Evolutionary conservation across 495 filamentous ascomycete species (phyloP).

Genomic region (Penicillium ochrochloron): DNA sequence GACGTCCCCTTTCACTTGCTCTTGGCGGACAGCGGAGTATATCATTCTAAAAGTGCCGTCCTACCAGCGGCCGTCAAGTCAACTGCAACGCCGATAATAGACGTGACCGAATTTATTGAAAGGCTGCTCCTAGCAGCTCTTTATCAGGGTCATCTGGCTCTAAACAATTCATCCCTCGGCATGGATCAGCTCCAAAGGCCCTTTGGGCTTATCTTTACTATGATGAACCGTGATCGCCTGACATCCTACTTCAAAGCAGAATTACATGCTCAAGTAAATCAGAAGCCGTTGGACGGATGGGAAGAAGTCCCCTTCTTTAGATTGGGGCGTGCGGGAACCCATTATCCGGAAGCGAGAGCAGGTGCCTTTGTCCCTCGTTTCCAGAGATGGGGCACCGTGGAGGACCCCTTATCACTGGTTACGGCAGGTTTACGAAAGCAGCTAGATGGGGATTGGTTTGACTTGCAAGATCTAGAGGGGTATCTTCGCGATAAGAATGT

Average conservation of each 20-base stretch:
- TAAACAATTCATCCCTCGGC: slow-evolving; percentile 55
- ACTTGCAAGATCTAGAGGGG: slow-evolving; percentile 71
- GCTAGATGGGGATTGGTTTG: slow-evolving; percentile 73
- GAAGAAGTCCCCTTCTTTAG: slow-evolving; percentile 62
- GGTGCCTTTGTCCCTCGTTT: slow-evolving; percentile 31
- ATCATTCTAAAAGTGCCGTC: slow-evolving; percentile 3
- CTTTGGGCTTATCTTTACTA: slow-evolving; percentile 68
- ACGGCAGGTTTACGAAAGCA: slow-evolving; percentile 35
- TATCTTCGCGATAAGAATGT: slow-evolving; percentile 54
- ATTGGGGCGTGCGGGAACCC: slow-evolving; percentile 69
- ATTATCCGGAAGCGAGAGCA: slow-evolving; percentile 49
- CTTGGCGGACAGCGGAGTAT: neutral
- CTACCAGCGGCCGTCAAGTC: neutral
- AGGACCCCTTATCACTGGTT: slow-evolving; percentile 31
- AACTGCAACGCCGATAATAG: slow-evolving; percentile 54
- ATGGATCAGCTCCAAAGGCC: slow-evolving; percentile 55
- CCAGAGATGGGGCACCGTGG: slow-evolving; percentile 36
- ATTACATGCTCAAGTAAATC: slow-evolving; percentile 25
- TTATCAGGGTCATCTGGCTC: slow-evolving; percentile 62
- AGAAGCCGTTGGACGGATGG: slow-evolving; percentile 56
- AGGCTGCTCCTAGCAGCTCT: slow-evolving; percentile 65
- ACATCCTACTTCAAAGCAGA: slow-evolving; percentile 46
- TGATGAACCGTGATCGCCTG: slow-evolving; percentile 56
- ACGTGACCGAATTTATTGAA: slow-evolving; percentile 58
- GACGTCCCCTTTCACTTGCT: slow-evolving; percentile 4